Percentiles rank a stretch among this genome's conserved stretches.
Conservation (phyloP, 192 early-diverging fungal genomes). For the Coemansia sp. region DNA sequence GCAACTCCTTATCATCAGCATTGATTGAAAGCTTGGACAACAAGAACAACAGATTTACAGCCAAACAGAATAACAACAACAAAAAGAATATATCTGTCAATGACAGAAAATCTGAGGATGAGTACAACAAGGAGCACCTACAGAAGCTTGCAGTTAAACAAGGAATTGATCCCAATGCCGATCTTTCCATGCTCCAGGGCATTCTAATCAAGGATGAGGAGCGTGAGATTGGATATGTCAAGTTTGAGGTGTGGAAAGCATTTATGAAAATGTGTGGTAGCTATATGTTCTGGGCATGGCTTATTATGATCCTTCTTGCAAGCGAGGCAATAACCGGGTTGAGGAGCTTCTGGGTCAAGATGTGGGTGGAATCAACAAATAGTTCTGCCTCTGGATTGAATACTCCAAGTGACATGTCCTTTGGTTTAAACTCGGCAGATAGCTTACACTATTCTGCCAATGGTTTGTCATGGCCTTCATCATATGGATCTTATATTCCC, state of each 20-base stretch:
- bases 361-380: too few species aligned
- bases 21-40: neutral
- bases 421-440: neutral
- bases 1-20: neutral
- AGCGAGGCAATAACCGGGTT: too few species aligned
- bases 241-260: slow-evolving; percentile 66
- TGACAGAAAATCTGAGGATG: slow-evolving; percentile 23
- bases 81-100: too few species aligned
- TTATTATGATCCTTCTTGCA: too few species aligned
- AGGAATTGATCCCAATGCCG: slow-evolving; percentile 31
- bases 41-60: neutral
- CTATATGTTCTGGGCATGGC: slow-evolving; percentile 61
- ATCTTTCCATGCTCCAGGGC: slow-evolving; percentile 26
- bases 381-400: neutral
- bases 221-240: slow-evolving; percentile 71
- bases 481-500: too few species aligned
- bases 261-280: slow-evolving; percentile 71
- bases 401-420: neutral
- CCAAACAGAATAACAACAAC: neutral
- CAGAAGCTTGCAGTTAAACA: slow-evolving; percentile 35
- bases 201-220: slow-evolving; percentile 82
- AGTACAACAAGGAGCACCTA: slow-evolving; percentile 18
- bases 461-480: too few species aligned
- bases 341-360: too few species aligned
- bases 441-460: slow-evolving; percentile 32